Evolutionary conservation across 139 green algal genomes (phyloP), one percentile per base, ranked within the genome.

Genomic region (Picochlorum sp.): DNA sequence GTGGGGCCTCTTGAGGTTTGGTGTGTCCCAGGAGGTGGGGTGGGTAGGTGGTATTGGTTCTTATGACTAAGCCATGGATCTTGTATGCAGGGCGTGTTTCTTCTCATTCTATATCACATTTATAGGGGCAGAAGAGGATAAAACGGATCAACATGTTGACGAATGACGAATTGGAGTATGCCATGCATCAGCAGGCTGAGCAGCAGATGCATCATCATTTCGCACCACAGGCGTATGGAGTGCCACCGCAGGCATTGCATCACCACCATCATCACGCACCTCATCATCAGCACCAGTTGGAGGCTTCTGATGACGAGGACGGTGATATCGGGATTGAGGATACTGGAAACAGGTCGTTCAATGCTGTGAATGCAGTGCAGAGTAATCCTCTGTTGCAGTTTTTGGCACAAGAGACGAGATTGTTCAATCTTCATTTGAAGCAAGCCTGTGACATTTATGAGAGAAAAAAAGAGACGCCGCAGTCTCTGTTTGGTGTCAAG

Each of bases 261-360:
- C 47, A 54, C 15, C 47, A 54, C 47, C 47, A 54, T 21, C 47
- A 54, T 9, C 47, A 26, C 8, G 34, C 34, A 41, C 34, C 34
- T 21, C 47, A 54, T 54, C 47, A 54, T 20, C 47, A 54, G 16
- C 18, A 54, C 6, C 18, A 54, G 47, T 20, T 26, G 47, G 47
- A 54, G 8, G 47, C 16, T 21, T 26, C 18, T 10, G n/a, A 21
- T 54, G 47, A 54, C 11, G 18, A 54, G n/a, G 47, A 54, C 4
- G 47, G 16, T 51, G 18, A 85, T 63, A 87, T 58, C 37, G 95
- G 75, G 37, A 68, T 70, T 45, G 78, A 83, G 49, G 95, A 72
- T 62, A 97, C 79, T 5, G 92, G 91, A 75, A 98, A 93, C 9
- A 93, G 80, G 5, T 92, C 92, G 32, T 96, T 83, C 77, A 98